Conservation (phyloP, 2,329 filamentous ascomycete species). For the Diaporthe amygdali region DNA sequence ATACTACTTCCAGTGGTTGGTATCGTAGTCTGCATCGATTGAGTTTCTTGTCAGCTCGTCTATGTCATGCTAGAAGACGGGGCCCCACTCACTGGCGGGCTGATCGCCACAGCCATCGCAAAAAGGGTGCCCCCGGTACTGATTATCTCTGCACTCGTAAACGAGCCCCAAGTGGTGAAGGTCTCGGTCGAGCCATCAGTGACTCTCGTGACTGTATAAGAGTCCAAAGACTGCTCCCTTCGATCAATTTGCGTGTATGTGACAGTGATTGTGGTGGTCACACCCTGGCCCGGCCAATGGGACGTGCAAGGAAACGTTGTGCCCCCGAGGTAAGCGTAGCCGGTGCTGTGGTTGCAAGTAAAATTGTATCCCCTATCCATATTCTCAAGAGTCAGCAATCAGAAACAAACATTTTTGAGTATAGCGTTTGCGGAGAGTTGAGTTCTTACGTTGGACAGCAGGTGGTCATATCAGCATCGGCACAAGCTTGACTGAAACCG, state of each 20-base stretch:
- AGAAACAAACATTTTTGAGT: background rate
- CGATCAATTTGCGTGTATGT: background rate
- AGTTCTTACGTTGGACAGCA: background rate
- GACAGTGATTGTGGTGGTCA: background rate
- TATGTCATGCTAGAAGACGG: background rate
- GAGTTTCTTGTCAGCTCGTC: background rate
- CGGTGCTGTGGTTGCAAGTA: background rate
- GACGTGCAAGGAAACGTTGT: background rate
- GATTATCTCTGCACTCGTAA: background rate
- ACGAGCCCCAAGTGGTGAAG: background rate
- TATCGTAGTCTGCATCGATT: background rate
- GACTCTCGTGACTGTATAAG: background rate
- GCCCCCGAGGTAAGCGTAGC: background rate
- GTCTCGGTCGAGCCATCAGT: background rate
- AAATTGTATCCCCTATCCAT: background rate
- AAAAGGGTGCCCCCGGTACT: background rate
- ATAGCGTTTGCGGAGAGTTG: background rate
- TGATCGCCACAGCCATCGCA: background rate
- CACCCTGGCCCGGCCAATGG: background rate
- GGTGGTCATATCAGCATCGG: background rate
- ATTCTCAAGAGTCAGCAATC: background rate
- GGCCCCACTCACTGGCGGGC: background rate
- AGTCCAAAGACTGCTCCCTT: background rate
- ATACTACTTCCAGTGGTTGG: background rate
- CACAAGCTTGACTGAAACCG: background rate